Conservation (phyloP, 345 rosid species). For the Euphorbia pulcherrima region DNA sequence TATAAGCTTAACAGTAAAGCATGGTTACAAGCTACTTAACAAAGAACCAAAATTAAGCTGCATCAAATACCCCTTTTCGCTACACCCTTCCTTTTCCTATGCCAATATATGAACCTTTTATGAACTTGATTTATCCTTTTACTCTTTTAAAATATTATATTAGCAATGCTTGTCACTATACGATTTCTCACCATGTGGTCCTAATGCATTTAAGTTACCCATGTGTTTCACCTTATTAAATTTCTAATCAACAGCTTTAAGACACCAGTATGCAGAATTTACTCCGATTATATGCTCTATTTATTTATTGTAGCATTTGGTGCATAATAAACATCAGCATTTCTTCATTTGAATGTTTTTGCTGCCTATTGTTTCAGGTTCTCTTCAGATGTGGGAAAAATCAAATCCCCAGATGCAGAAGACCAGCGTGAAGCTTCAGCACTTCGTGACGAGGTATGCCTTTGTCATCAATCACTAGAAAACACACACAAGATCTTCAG, state of each 20-base stretch:
- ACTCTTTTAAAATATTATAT: neutral
- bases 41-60: neutral
- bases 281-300: neutral
- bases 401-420: constrained; percentile 51
- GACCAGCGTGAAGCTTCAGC: constrained; percentile 93
- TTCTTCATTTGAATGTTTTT: constrained; percentile 13
- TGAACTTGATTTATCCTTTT: neutral
- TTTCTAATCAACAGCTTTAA: neutral
- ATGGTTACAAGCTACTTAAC: neutral
- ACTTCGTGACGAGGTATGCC: constrained; percentile 90
- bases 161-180: too few relatives aligned
- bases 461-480: constrained; percentile 10
- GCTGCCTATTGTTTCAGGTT: constrained; percentile 44
- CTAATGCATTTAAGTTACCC: neutral
- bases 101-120: neutral
- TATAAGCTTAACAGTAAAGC: too few relatives aligned
- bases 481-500: neutral
- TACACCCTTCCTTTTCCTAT: neutral
- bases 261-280: neutral
- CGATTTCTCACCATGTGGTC: neutral
- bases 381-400: constrained; percentile 52
- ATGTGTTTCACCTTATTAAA: neutral
- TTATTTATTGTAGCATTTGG: neutral
- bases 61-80: neutral
- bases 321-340: neutral